Evolutionary conservation across 331 rosid species (phyloP), one percentile per base, ranked within the genome.

Genomic region (Rosa hybrid): DNA sequence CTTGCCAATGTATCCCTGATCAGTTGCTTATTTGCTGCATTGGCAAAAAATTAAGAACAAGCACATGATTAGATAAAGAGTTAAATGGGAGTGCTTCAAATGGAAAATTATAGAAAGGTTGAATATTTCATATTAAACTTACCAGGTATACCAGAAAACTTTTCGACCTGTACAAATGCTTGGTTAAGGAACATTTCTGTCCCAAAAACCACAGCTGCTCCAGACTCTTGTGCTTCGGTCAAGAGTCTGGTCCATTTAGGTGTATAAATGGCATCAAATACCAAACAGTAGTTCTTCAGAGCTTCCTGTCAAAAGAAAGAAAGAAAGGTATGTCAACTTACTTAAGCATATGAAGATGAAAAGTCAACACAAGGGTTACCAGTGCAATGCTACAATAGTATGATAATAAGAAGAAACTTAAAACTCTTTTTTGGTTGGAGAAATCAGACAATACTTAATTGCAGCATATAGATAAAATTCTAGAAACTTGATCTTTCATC

Each of bases 201-300:
- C 45, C 97, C 94, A 56, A 80, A 90, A 75, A 81, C 92, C 45
- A 84, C 59, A 20, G 87, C 62, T 25, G 86, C 91, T 62, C 97
- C 92, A 71, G 83, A 72, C 79, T 86, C 94, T 49, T 86, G 82
- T 48, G 97, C 94, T 83, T 92, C 97, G 80, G 60, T 78, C 59
- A 92, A 84, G 84, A 92, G 94, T 68, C 92, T 92, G 1, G 97
- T 92, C 86, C 81, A 38, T 70, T 84, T 90, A 0, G 97, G 97
- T 5, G 92, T 90, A 83, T 87, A 88, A 76, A 92, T 74, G 51
- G 92, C 97, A 84, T 88, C 94, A 70, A 90, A 90, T 68, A 88
- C 97, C 81, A 92, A 76, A 21, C 85, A 85, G 53, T 90, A 90
- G 84, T 83, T 86, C 74, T 83, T 83, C 76, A 91, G 80, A 60